phyloP scores from a whole-genome alignment of 345 rosid species.

The Eucalyptus regnans region DNA sequence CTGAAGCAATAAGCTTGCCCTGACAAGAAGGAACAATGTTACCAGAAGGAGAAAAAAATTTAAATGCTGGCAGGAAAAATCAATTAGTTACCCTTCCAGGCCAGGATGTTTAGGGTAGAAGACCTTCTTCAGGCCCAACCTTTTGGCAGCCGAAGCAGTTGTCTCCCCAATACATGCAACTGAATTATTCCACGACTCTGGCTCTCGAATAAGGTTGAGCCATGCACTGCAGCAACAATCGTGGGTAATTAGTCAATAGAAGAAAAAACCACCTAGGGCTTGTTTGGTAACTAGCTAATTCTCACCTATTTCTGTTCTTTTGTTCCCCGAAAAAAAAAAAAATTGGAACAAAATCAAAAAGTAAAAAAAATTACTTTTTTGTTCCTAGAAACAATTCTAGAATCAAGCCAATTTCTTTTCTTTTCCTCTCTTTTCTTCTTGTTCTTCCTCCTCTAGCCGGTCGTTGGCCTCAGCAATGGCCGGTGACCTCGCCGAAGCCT shows the following conservation, averaged over 20 bases:
- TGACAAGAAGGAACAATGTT: background rate
- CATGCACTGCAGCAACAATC: slow-evolving; percentile 51
- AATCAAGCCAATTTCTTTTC: no score
- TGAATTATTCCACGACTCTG: slow-evolving; percentile 42
- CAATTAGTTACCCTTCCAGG: slow-evolving; percentile 65
- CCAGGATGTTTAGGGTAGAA: slow-evolving; percentile 76
- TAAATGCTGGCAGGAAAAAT: background rate
- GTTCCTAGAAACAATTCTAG: no score
- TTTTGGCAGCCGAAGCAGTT: slow-evolving; percentile 79
- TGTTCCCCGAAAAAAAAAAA: no score
- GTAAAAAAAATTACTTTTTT: no score
- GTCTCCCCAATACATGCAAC: slow-evolving; percentile 96
- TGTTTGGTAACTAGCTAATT: no score
- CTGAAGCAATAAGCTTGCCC: background rate
- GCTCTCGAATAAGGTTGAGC: slow-evolving; percentile 51
- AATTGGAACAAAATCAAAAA: no score
- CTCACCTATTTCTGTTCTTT: no score
- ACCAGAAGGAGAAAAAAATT: background rate
- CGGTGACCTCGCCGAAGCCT: fast-evolving
- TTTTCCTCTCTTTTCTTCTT: no score
- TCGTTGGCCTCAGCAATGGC: fast-evolving
- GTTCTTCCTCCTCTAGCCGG: no score
- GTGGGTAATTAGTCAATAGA: background rate
- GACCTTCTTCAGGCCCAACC: slow-evolving; percentile 56
- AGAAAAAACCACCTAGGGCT: background rate